Percentiles rank a stretch among this genome's conserved stretches.
Conservation (phyloP, 148 eudicot genomes). For the Drosera capensis region DNA sequence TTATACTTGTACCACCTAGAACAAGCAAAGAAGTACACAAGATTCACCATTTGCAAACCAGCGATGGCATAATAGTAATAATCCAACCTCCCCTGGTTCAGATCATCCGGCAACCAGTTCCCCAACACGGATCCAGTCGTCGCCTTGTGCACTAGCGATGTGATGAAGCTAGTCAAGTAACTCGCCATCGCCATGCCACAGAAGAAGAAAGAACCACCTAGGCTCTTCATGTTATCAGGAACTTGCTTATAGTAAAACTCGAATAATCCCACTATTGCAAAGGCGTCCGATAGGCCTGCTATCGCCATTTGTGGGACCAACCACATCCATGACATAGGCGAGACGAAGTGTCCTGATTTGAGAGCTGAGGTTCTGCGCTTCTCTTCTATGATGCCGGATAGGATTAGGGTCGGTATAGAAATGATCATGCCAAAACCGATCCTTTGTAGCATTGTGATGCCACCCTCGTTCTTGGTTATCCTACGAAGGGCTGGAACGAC, state of each 20-base stretch:
- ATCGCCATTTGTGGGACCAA: conserved; percentile 18
- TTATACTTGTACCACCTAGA: no score
- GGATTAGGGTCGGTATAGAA: conserved; percentile 4
- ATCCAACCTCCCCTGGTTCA: conserved; percentile 31
- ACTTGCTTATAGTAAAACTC: conserved; percentile 27
- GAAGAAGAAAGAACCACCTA: conserved; percentile 15
- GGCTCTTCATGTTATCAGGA: conserved; percentile 36
- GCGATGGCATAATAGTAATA: conserved; percentile 20
- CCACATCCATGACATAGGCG: conserved; percentile 19
- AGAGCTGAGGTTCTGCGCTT: conserved; percentile 3
- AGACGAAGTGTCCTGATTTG: conserved; percentile 2
- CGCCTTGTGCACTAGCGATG: conserved; percentile 13
- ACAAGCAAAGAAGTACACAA: conserved; percentile 18
- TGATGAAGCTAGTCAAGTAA: conserved; percentile 18
- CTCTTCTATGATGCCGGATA: conserved; percentile 17
- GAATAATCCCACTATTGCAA: conserved; percentile 8
- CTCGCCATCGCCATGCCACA: conserved; percentile 12
- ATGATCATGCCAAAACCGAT: conserved; percentile 24
- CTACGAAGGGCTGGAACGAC: conserved; percentile 9
- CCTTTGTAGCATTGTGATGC: conserved; percentile 23
- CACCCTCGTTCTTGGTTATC: conserved; percentile 13
- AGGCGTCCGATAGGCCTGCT: conserved; percentile 23
- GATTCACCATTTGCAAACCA: conserved; percentile 13
- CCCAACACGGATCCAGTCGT: conserved; percentile 1
- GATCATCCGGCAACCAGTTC: conserved; percentile 23